Evolutionary conservation across 1,139 yeast species (phyloP).

Genomic region (Kazachstania sp.): DNA sequence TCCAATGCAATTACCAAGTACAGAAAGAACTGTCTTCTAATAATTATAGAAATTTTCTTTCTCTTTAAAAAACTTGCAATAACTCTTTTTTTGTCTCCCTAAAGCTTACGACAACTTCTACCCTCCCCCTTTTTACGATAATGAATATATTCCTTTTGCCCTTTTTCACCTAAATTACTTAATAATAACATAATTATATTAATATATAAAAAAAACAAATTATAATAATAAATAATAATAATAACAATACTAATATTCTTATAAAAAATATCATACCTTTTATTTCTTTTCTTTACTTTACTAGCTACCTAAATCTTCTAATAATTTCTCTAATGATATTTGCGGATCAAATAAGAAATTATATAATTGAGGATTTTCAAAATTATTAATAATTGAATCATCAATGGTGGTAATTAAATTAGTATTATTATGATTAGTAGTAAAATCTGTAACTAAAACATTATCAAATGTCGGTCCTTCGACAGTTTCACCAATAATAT

Average conservation of each 20-base stretch:
- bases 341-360: slow-evolving; percentile 10
- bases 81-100: too few species aligned
- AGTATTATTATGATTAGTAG: too few species aligned
- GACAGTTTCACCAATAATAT: too few species aligned
- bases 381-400: background rate
- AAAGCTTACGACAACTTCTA: background rate
- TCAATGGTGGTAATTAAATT: background rate
- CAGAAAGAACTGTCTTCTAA: slow-evolving; percentile 9
- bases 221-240: background rate
- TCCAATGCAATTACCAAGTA: slow-evolving; percentile 23
- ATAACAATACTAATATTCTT: background rate
- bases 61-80: too few species aligned
- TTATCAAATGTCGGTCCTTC: too few species aligned
- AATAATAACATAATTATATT: background rate
- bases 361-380: background rate
- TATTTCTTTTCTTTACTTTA: too few species aligned
- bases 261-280: too few species aligned
- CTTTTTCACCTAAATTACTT: background rate
- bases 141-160: background rate
- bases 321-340: slow-evolving; percentile 11
- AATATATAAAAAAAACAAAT: too few species aligned
- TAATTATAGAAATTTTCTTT: background rate
- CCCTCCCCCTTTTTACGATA: background rate
- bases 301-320: slow-evolving; percentile 11
- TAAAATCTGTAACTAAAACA: too few species aligned